A percentile compares a stretch with the other conserved stretches of the same genome.
These are phyloP conservation scores for Naegleria lovaniensis DNA, from an alignment of 208 protist species.

Conservation along the genomic window DNA sequence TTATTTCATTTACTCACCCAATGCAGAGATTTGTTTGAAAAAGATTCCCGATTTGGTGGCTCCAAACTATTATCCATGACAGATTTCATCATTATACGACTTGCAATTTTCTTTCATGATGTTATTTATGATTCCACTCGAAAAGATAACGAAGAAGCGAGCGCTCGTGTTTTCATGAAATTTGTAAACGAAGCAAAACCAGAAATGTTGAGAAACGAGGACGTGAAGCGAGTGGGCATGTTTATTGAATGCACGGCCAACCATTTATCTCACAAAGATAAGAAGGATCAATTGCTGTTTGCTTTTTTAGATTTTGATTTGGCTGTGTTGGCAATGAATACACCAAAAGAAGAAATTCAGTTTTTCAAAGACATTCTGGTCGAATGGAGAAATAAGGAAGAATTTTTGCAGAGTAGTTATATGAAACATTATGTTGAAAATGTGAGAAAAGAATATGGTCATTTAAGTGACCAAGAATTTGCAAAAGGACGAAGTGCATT, in stretches of 20 bases:
- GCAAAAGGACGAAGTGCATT: neutral
- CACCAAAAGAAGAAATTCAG: neutral
- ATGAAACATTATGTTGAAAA: neutral
- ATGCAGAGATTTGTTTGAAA: neutral
- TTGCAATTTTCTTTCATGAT: neutral
- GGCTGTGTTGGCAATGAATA: neutral
- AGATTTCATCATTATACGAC: neutral
- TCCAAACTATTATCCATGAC: neutral
- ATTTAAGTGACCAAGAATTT: neutral
- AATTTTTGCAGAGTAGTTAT: neutral
- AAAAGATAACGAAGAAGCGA: neutral
- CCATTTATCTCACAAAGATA: neutral
- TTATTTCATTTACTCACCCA: neutral
- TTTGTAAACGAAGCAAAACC: neutral
- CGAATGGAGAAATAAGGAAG: neutral
- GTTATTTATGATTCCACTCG: neutral
- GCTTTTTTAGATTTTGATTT: neutral
- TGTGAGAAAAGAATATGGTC: neutral
- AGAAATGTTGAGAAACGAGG: neutral
- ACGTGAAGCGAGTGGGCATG: neutral
- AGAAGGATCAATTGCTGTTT: neutral
- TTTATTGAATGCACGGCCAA: neutral
- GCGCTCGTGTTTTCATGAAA: neutral
- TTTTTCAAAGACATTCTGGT: neutral
- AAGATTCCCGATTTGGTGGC: neutral